phyloP scores from a whole-genome alignment of 345 rosid genomes.

The Bruguiera parviflora region DNA sequence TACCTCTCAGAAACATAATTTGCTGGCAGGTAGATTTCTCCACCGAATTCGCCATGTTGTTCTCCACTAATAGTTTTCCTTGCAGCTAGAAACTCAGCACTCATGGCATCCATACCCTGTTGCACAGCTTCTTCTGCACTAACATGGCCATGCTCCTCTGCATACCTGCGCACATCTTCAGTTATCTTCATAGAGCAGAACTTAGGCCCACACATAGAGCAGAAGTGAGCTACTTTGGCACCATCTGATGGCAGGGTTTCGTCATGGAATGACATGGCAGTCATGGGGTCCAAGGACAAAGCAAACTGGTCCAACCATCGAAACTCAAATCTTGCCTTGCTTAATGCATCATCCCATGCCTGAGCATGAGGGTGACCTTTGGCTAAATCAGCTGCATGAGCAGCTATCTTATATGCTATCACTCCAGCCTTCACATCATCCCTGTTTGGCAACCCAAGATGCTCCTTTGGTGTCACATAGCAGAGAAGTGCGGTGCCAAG shows the following conservation, averaged over 20 bases:
- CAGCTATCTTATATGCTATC: slow-evolving; percentile 92
- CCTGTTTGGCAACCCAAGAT: slow-evolving; percentile 95
- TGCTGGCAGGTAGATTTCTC: slow-evolving; percentile 88
- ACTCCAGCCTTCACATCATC: slow-evolving; percentile 98
- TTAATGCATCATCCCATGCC: slow-evolving; percentile 95
- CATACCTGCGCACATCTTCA: slow-evolving; percentile 93
- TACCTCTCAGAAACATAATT: slow-evolving; percentile 49
- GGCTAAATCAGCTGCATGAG: slow-evolving; percentile 98
- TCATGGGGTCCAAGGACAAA: slow-evolving; percentile 92
- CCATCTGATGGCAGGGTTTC: slow-evolving; percentile 97
- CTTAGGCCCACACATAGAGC: slow-evolving; percentile 99
- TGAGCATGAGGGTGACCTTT: slow-evolving; percentile 94
- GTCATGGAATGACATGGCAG: slow-evolving; percentile 96
- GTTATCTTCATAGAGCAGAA: slow-evolving; percentile 99
- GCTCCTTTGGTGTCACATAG: slow-evolving; percentile 97
- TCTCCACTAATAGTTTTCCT: slow-evolving; percentile 92
- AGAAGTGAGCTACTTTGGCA: slow-evolving; percentile 97
- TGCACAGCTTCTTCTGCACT: slow-evolving; percentile 82
- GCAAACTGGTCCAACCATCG: slow-evolving; percentile 99
- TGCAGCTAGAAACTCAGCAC: slow-evolving; percentile 82
- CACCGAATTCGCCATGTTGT: slow-evolving; percentile 95
- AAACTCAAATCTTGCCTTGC: slow-evolving; percentile 96
- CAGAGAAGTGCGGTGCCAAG: slow-evolving; percentile 99
- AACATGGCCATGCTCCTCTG: slow-evolving; percentile 96
- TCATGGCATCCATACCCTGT: slow-evolving; percentile 95